phyloP scores from a whole-genome alignment of 306 rosid genomes.

The Lathyrus tuberosus region DNA sequence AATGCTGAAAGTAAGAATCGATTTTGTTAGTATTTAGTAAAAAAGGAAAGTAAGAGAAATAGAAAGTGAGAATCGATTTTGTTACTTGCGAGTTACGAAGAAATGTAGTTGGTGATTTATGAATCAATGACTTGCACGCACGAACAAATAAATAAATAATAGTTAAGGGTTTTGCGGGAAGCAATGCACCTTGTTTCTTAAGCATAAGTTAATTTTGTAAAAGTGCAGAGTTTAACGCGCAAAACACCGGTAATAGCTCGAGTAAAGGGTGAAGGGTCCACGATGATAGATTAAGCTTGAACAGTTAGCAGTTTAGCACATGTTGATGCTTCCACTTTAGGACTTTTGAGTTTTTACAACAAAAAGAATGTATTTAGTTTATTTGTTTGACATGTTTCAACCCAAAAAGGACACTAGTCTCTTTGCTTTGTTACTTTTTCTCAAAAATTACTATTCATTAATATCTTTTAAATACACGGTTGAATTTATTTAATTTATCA shows the following conservation, averaged over 20 bases:
- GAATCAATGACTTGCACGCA: constrained; percentile 80
- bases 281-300: neutral
- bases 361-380: neutral
- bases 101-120: constrained; percentile 16
- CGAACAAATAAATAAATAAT: constrained; percentile 11
- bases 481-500: too few species aligned
- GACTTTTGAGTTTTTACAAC: neutral
- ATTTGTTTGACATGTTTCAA: constrained; percentile 1
- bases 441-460: too few species aligned
- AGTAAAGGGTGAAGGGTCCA: neutral
- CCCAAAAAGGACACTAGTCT: neutral
- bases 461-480: too few species aligned
- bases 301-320: neutral
- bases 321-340: neutral
- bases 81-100: constrained; percentile 31
- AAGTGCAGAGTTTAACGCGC: neutral
- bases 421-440: too few species aligned
- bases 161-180: neutral
- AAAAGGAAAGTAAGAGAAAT: constrained; percentile 9
- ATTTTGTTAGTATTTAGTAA: constrained; percentile 14
- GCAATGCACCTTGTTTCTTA: too few species aligned
- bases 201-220: neutral
- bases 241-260: neutral
- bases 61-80: constrained; percentile 7
- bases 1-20: constrained; percentile 12